These are phyloP conservation scores for Ascocoryne sarcoides DNA, from an alignment of 2,329 filamentous ascomycete genomes.

Conservation along the genomic window DNA sequence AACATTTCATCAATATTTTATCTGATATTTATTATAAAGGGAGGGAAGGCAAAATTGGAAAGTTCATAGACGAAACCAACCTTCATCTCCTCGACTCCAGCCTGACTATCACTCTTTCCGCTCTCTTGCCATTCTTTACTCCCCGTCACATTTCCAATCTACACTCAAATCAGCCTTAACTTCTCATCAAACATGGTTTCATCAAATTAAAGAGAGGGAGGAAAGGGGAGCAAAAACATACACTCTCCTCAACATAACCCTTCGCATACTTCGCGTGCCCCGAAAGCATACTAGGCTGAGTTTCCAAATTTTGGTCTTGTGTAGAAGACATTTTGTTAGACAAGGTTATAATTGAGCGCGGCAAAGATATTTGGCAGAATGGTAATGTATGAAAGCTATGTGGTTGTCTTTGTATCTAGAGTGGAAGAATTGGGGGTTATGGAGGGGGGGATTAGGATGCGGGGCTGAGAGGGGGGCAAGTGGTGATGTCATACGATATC, in stretches of 20 bases:
- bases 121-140: slow-evolving; percentile 54
- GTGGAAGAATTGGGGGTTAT: background rate
- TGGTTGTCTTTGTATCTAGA: background rate
- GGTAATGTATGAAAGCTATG: too few species aligned
- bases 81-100: slow-evolving; percentile 50
- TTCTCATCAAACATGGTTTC: background rate
- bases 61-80: slow-evolving; percentile 1
- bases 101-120: slow-evolving; percentile 55
- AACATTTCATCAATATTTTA: slow-evolving; percentile 1
- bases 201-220: background rate
- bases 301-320: slow-evolving; percentile 3
- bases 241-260: slow-evolving; percentile 49
- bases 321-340: background rate
- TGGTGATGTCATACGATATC: too few species aligned
- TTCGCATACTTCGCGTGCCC: slow-evolving; percentile 62
- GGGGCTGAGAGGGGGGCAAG: too few species aligned
- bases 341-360: too few species aligned
- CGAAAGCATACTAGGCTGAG: slow-evolving; percentile 47
- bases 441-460: background rate
- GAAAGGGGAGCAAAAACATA: background rate
- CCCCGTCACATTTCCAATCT: slow-evolving; percentile 47
- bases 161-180: background rate
- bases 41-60: background rate
- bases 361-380: too few species aligned
- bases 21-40: slow-evolving; percentile 5